Evolutionary conservation across 257 asterid species (phyloP), one percentile per base, ranked within the genome.

Genomic region (Penstemon eatonii): DNA sequence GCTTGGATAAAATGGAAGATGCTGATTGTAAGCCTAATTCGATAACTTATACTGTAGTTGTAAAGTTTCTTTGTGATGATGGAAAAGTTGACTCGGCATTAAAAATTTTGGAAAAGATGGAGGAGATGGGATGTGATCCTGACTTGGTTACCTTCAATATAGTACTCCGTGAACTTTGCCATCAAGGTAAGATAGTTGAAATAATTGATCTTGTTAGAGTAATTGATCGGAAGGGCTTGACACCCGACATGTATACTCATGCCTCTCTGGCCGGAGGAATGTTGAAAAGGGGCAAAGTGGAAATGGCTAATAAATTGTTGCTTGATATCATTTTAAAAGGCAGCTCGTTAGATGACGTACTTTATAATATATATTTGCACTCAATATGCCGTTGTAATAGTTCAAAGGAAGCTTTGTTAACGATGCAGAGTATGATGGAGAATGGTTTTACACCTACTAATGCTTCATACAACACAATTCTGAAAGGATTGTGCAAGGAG

Each of bases 141-240:
- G 92, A 88, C 74, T 64, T 88, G 71, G 75, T 85, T 69, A 61
- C 79, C 7, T 88, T 80, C 78, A 88, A 85, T 74, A 81, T 88
- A 60, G 71, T 88, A 54, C 75, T 88, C 6, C 85, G 85, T 45
- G 90, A 79, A 66, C 88, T 88, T 66, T 77, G 82, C 59, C 74
- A 49, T 68, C 90, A 84, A 55, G 78, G 71, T 65, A 82, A 75
- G 77, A 9, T 56, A 8, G 60, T 4, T 70, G 83, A 84, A 12
- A 46, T 72, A 38, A 55, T 10, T 43, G 83, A 80, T 63, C 83
- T 88, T 59, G 7, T 84, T 58, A 71, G 37, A 63, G 76, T 59
- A 60, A 77, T 86, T 52, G 72, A 60, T 66, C 68, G 68, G 56
- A 84, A 74, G 80, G 92, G 90, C 13, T 69, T 84, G 60, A 55